Evolutionary conservation across 2,329 filamentous ascomycete species (phyloP).

Genomic region (Fusarium austroafricanum): DNA sequence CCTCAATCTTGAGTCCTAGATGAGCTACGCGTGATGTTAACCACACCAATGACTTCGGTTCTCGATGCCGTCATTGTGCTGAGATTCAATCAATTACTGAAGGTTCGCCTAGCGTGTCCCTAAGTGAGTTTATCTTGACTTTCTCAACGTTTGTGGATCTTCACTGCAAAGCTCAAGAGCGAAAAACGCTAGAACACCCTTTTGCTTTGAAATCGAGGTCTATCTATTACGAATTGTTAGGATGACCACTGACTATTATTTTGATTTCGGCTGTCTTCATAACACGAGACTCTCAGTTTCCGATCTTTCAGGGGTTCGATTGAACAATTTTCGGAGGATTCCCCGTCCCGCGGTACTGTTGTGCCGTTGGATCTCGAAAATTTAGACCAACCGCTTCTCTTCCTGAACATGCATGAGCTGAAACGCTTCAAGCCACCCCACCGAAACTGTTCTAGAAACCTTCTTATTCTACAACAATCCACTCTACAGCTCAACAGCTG

Average conservation of each 20-base stretch:
- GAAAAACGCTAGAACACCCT: neutral
- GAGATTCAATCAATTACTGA: neutral
- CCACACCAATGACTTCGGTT: conserved; percentile 6
- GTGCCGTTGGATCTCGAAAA: conserved; percentile 34
- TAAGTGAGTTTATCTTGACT: neutral
- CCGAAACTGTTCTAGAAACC: conserved; percentile 45
- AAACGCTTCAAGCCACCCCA: conserved; percentile 42
- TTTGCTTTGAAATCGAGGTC: neutral
- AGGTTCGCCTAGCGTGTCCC: neutral
- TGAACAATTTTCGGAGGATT: conserved; percentile 39
- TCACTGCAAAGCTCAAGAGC: neutral
- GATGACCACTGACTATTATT: neutral
- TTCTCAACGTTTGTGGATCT: neutral
- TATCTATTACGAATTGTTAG: neutral
- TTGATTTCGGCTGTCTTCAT: neutral
- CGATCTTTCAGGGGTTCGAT: neutral
- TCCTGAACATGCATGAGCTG: conserved; percentile 35
- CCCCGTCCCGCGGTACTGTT: conserved; percentile 38
- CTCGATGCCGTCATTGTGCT: conserved; percentile 39
- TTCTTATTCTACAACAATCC: conserved; percentile 40
- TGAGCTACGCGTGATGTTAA: conserved; percentile 37
- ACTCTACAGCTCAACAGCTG: conserved; percentile 30
- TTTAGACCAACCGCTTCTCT: conserved; percentile 38
- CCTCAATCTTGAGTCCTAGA: conserved; percentile 47
- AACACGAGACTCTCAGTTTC: neutral